These are phyloP conservation scores for Ziziphus jujuba DNA, from an alignment of 306 rosid species.

Conservation along the genomic window DNA sequence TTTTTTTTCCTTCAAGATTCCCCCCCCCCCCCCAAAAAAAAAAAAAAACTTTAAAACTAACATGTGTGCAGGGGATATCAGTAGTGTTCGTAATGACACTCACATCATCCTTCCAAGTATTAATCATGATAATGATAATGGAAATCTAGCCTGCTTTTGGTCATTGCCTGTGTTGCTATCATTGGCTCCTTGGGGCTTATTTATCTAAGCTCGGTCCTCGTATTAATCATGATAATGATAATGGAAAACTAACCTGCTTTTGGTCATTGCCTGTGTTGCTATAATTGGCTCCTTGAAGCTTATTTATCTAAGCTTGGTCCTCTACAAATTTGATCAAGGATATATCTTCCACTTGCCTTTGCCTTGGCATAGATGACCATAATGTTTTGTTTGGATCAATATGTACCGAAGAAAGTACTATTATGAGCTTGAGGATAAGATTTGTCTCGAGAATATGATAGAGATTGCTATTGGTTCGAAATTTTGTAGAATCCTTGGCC, in stretches of 20 bases:
- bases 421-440: slow-evolving; percentile 54
- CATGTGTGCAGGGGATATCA: slow-evolving; percentile 55
- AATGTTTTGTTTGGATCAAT: slow-evolving; percentile 72
- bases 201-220: slow-evolving; percentile 80
- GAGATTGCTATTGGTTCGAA: slow-evolving; percentile 25
- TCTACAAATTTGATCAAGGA: slow-evolving; percentile 76
- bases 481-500: slow-evolving; percentile 45
- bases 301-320: slow-evolving; percentile 66
- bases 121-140: slow-evolving; percentile 89
- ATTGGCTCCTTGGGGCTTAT: slow-evolving; percentile 57
- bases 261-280: slow-evolving; percentile 45
- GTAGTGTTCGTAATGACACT: slow-evolving; percentile 90
- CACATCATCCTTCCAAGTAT: slow-evolving; percentile 56
- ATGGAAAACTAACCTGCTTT: slow-evolving; percentile 64
- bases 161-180: slow-evolving; percentile 44
- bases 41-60: too few relatives aligned
- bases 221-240: slow-evolving; percentile 78
- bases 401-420: slow-evolving; percentile 62
- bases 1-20: too few relatives aligned
- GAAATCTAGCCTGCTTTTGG: slow-evolving; percentile 53
- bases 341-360: slow-evolving; percentile 77
- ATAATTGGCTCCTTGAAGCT: slow-evolving; percentile 58
- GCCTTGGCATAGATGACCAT: slow-evolving; percentile 48
- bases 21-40: too few relatives aligned
- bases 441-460: slow-evolving; percentile 46